These are phyloP conservation scores for Peniophora sp. DNA, from an alignment of 1,284 basidiomycete species.

Conservation along the genomic window DNA sequence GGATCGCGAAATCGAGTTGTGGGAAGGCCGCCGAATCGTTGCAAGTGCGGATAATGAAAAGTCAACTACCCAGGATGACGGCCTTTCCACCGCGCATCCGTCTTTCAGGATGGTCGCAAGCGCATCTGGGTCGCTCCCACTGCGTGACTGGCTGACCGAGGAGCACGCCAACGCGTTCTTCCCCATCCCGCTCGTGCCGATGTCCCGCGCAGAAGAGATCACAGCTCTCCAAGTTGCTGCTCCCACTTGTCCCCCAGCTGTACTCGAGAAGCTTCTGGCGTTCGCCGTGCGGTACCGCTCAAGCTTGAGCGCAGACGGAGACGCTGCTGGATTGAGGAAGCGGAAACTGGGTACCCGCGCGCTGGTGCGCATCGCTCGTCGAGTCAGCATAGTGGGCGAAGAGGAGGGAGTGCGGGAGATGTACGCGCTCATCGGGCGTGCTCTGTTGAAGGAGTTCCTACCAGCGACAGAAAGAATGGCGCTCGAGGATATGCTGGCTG, in stretches of 20 bases:
- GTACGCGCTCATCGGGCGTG: slow-evolving; percentile 35
- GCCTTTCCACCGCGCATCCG: slow-evolving; percentile 42
- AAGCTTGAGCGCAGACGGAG: slow-evolving; percentile 38
- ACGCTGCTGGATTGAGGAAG: slow-evolving; percentile 42
- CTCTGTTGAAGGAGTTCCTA: slow-evolving; percentile 53
- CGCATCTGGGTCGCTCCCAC: slow-evolving; percentile 50
- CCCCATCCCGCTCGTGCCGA: slow-evolving; percentile 48
- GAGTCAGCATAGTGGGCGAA: slow-evolving; percentile 31
- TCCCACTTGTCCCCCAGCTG: slow-evolving; percentile 20
- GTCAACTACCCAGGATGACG: slow-evolving; percentile 16
- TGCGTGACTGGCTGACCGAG: slow-evolving; percentile 57
- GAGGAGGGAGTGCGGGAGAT: slow-evolving; percentile 24
- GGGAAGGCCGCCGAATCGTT: slow-evolving; percentile 54
- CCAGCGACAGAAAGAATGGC: slow-evolving; percentile 50
- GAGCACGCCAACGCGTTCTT: slow-evolving; percentile 68
- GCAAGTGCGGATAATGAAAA: slow-evolving; percentile 31
- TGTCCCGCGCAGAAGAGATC: slow-evolving; percentile 42
- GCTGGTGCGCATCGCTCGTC: slow-evolving; percentile 45
- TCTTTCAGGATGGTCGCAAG: slow-evolving; percentile 56
- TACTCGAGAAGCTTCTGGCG: slow-evolving; percentile 27
- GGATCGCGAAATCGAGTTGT: slow-evolving; percentile 54
- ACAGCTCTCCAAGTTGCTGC: slow-evolving; percentile 35
- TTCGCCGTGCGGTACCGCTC: slow-evolving; percentile 53
- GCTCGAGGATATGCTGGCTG: slow-evolving; percentile 42
- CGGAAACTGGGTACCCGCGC: slow-evolving; percentile 53